Evolutionary conservation across 2,329 filamentous ascomycete genomes (phyloP).

Genomic region (Hypoxylon sp.): DNA sequence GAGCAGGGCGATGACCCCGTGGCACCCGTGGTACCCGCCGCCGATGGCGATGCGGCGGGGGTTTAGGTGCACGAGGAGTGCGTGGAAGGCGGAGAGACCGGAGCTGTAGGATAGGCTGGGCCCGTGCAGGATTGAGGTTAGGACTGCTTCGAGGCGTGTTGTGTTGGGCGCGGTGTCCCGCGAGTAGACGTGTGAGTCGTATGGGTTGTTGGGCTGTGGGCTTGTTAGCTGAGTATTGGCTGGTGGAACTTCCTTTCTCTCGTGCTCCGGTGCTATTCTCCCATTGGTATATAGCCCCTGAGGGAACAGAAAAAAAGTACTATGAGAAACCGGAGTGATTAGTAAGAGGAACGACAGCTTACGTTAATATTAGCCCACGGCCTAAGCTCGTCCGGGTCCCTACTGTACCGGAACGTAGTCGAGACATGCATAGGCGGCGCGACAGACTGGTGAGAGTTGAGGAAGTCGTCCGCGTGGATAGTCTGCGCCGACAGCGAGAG

Average conservation of each 20-base stretch:
- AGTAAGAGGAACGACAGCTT: conserved; percentile 47
- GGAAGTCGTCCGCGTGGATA: conserved; percentile 85
- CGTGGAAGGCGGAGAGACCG: conserved; percentile 90
- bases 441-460: conserved; percentile 81
- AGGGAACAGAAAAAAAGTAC: neutral
- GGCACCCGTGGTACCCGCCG: conserved; percentile 92
- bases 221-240: conserved; percentile 20
- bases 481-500: conserved; percentile 76
- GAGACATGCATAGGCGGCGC: conserved; percentile 91
- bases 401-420: conserved; percentile 87
- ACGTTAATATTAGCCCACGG: conserved; percentile 68
- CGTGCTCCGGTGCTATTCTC: too few species aligned
- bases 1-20: conserved; percentile 83
- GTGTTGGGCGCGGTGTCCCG: conserved; percentile 83
- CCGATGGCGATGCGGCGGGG: conserved; percentile 86
- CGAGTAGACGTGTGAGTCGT: conserved; percentile 84
- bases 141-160: conserved; percentile 86
- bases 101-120: conserved; percentile 83
- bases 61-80: conserved; percentile 84
- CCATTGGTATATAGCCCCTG: neutral
- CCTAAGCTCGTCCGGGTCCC: conserved; percentile 75
- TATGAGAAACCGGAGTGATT: too few species aligned
- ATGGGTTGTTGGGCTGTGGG: conserved; percentile 61
- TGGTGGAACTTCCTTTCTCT: neutral
- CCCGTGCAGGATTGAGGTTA: conserved; percentile 78